Evolutionary conservation across 2,329 filamentous ascomycete genomes (phyloP), one percentile per base, ranked within the genome.

Genomic region (Seiridium unicorne): DNA sequence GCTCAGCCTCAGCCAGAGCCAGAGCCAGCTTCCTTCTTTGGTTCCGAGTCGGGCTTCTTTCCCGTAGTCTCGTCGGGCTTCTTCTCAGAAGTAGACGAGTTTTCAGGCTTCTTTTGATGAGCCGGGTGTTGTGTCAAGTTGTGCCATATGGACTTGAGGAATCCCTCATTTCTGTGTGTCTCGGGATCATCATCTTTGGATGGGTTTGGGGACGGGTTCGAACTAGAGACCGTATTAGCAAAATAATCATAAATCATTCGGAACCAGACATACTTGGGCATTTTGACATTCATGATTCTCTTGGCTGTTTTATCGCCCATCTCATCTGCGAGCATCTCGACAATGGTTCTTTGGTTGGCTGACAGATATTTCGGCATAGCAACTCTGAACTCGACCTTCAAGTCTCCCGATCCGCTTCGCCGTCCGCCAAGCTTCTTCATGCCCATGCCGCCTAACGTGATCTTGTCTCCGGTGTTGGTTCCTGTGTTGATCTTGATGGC

Each of bases 271-370:
- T 77, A 87, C 84, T 75, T 74, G 57, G 72, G 68, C 65, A 73
- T 81, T 60, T 81, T 80, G 70, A 96, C 79, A 70, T 96, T 94
- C 93, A 99, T 98, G 60, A 96, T 86, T 51, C 95, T 85, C 79
- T 92, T 95, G 40, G 95, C 95, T 35, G 86, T 92, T 80, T 93
- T 93, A 76, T 99, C 95, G 44, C 86, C 89, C 87, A 99, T 90
- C 79, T 99, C 95, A 69, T 99, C 93, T 5, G 95, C 95, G 65
- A 99, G 85, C 86, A 98, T 94, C 79, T 99, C 95, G 49, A 96
- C 79, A 61, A 99, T 90, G 1, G 92, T 96, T 58, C 95, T 85
- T 79, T 99, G 93, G 77, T 97, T 98, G 51, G 90, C 85, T 58
- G 85, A 92, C 65, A 99, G 82, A 70, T 94, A 97, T 78, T 97